Percentiles rank a stretch among this genome's conserved stretches.
These are phyloP conservation scores for Stramenopiles sp. DNA, from an alignment of 352 stramenopile species.

Conservation along the genomic window DNA sequence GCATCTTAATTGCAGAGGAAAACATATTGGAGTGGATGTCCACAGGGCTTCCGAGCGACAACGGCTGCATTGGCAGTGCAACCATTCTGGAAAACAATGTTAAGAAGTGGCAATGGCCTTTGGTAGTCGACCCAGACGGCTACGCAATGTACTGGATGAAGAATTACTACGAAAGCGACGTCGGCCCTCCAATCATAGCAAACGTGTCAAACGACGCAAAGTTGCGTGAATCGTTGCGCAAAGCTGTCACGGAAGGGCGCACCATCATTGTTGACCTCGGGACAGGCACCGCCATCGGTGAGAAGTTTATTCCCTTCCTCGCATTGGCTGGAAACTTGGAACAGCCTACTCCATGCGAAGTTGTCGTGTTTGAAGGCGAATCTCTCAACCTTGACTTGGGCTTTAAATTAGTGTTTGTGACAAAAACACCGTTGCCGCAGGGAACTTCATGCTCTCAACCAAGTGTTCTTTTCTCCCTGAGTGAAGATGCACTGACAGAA, in stretches of 20 bases:
- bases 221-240: slow-evolving; percentile 90
- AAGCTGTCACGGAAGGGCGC: slow-evolving; percentile 80
- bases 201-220: slow-evolving; percentile 85
- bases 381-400: neutral
- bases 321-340: slow-evolving; percentile 18
- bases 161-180: slow-evolving; percentile 70
- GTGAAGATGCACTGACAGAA: slow-evolving; percentile 83
- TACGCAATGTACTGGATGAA: slow-evolving; percentile 93
- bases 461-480: slow-evolving; percentile 90
- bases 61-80: slow-evolving; percentile 90
- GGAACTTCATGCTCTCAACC: slow-evolving; percentile 29
- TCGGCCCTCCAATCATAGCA: slow-evolving; percentile 71
- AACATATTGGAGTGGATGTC: neutral
- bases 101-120: slow-evolving; percentile 87
- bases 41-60: slow-evolving; percentile 79
- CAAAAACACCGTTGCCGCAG: neutral
- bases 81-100: slow-evolving; percentile 98
- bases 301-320: slow-evolving; percentile 95
- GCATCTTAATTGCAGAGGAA: neutral
- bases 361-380: neutral
- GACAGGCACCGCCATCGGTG: slow-evolving; percentile 73
- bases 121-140: slow-evolving; percentile 89
- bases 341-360: neutral
- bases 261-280: neutral
- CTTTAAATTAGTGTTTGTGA: neutral